Conservation (phyloP, 768 basidiomycete genomes). For the Coprinopsis cinerea region DNA sequence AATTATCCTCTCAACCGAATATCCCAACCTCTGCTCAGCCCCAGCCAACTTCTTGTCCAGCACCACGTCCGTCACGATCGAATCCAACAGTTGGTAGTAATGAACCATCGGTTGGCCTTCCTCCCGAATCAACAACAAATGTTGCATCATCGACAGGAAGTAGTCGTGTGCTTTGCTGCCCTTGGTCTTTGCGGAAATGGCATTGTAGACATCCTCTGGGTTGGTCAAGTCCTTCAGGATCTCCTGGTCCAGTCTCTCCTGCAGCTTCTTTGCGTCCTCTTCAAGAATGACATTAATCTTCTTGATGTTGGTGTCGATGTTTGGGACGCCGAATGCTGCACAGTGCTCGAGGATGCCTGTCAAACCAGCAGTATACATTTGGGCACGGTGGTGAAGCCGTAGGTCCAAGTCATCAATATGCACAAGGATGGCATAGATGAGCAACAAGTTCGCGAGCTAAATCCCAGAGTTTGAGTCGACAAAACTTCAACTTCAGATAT, state of each 20-base stretch:
- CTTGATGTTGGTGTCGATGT: slow-evolving; percentile 62
- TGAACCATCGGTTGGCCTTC: slow-evolving; percentile 80
- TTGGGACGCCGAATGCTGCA: slow-evolving; percentile 54
- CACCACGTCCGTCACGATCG: slow-evolving; percentile 84
- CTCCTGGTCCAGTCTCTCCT: slow-evolving; percentile 70
- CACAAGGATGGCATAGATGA: slow-evolving; percentile 64
- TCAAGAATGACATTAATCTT: slow-evolving; percentile 56
- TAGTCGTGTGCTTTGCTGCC: slow-evolving; percentile 77
- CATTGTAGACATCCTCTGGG: slow-evolving; percentile 83
- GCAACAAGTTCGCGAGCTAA: slow-evolving; percentile 66
- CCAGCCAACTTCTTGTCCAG: slow-evolving; percentile 86
- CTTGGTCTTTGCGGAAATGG: slow-evolving; percentile 69
- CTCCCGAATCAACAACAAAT: slow-evolving; percentile 84
- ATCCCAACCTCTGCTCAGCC: slow-evolving; percentile 79
- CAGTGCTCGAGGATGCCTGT: slow-evolving; percentile 66
- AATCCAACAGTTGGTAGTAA: slow-evolving; percentile 89
- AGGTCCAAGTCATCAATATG: slow-evolving; percentile 73
- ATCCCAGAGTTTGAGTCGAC: slow-evolving; percentile 7
- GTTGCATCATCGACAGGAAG: slow-evolving; percentile 91
- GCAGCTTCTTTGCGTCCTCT: slow-evolving; percentile 68
- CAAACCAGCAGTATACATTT: slow-evolving; percentile 88
- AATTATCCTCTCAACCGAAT: slow-evolving; percentile 84
- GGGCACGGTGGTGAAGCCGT: slow-evolving; percentile 78
- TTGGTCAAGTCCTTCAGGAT: slow-evolving; percentile 72
- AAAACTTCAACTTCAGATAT: slow-evolving; percentile 1